Conservation (phyloP, 1,139 yeast genomes). For the Scheffersomyces illinoinensis region DNA sequence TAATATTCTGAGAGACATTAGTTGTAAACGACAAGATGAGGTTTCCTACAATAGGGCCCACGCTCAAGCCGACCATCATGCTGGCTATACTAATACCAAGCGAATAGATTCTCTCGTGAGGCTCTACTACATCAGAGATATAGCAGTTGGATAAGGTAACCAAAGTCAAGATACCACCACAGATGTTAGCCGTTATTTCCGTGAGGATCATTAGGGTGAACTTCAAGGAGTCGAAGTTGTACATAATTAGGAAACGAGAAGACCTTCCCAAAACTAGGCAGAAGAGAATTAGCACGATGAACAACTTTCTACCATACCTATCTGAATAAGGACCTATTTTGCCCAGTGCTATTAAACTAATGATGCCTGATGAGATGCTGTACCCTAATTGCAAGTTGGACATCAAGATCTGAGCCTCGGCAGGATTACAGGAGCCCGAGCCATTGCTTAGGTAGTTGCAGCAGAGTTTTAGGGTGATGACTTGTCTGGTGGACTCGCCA, state of each 20-base stretch:
- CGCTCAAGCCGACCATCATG: conserved; percentile 58
- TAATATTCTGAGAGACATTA: neutral
- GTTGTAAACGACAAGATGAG: conserved; percentile 10
- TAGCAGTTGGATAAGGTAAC: conserved; percentile 60
- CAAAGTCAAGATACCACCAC: conserved; percentile 58
- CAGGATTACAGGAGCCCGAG: conserved; percentile 26
- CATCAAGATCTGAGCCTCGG: conserved; percentile 34
- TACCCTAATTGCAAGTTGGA: conserved; percentile 38
- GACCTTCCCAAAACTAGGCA: conserved; percentile 26
- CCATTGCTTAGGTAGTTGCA: conserved; percentile 27
- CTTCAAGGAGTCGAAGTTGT: conserved; percentile 27
- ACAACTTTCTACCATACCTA: conserved; percentile 56
- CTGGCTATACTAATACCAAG: conserved; percentile 61
- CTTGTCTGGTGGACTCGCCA: conserved; percentile 37
- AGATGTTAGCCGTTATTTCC: conserved; percentile 43
- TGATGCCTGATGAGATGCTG: conserved; percentile 25
- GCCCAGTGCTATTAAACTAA: conserved; percentile 41
- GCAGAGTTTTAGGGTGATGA: conserved; percentile 36
- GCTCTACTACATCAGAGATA: conserved; percentile 63
- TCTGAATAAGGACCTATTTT: conserved; percentile 66
- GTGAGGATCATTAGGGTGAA: conserved; percentile 34
- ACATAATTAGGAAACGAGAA: conserved; percentile 31
- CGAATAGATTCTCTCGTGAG: conserved; percentile 52
- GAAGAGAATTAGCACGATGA: conserved; percentile 34
- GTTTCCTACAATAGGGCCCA: conserved; percentile 67